These are phyloP conservation scores for Magnaporthiopsis poae DNA, from an alignment of 2,329 filamentous ascomycete species.

Conservation along the genomic window DNA sequence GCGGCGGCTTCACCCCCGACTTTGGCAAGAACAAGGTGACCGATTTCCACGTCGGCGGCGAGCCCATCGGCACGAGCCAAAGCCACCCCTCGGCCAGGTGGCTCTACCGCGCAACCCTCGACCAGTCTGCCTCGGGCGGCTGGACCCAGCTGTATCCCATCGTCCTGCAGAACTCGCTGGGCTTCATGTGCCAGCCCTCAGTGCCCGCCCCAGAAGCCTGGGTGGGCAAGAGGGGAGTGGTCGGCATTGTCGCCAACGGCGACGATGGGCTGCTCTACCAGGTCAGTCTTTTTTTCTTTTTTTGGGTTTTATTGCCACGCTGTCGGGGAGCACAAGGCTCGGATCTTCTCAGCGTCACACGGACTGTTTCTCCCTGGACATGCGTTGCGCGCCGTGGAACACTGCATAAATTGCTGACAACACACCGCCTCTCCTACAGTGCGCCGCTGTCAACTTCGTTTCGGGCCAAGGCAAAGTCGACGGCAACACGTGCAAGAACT, in stretches of 20 bases:
- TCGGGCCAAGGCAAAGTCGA: constrained; percentile 22
- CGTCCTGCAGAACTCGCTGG: constrained; percentile 43
- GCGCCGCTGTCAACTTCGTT: constrained; percentile 47
- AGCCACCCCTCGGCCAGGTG: constrained; percentile 43
- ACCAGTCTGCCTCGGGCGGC: constrained; percentile 33
- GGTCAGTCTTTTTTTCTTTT: constrained; percentile 25
- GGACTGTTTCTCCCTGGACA: background rate
- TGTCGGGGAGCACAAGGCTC: background rate
- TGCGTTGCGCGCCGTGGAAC: background rate
- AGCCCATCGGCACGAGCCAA: constrained; percentile 37
- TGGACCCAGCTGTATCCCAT: constrained; percentile 48
- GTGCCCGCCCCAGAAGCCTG: constrained; percentile 40
- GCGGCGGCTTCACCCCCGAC: constrained; percentile 43
- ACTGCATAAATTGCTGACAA: background rate
- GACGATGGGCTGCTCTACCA: constrained; percentile 48
- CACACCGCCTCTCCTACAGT: constrained; percentile 27
- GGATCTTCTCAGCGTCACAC: background rate
- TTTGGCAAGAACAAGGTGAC: constrained; percentile 28
- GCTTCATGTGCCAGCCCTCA: constrained; percentile 41
- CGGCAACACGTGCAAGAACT: constrained; percentile 2
- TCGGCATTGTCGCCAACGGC: constrained; percentile 41
- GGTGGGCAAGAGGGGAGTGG: constrained; percentile 44
- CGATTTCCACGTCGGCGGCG: constrained; percentile 49
- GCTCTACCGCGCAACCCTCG: constrained; percentile 49
- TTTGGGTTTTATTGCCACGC: background rate